Evolutionary conservation across 2,329 filamentous ascomycete species (phyloP).

Genomic region (Beauveria sp.): DNA sequence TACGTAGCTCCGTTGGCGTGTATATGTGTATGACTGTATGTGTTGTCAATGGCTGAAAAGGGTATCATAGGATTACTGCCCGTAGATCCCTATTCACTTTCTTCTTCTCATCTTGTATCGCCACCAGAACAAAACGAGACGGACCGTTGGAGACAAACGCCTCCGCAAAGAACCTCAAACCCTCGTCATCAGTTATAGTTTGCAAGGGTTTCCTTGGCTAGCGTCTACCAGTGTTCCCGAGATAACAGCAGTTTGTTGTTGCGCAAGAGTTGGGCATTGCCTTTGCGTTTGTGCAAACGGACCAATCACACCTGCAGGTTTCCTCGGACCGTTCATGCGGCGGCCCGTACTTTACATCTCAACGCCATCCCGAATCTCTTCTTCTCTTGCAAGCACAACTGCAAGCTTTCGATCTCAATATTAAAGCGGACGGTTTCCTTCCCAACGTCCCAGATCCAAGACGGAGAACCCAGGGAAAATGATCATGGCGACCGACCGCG

Average conservation of each 20-base stretch:
- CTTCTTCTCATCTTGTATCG: neutral
- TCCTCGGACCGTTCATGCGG: neutral
- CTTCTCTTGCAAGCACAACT: neutral
- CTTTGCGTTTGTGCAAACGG: constrained; percentile 3
- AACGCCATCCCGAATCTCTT: neutral
- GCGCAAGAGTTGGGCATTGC: neutral
- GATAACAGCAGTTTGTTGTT: neutral
- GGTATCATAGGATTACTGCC: neutral
- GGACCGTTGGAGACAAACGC: neutral
- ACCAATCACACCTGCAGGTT: neutral
- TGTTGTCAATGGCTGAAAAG: neutral
- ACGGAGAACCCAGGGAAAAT: neutral
- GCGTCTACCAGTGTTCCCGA: neutral
- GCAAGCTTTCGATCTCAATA: neutral
- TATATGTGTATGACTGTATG: neutral
- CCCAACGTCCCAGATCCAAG: neutral
- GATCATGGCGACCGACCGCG: neutral
- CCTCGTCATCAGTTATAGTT: neutral
- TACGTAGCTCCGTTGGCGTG: neutral
- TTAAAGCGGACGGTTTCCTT: too few relatives aligned
- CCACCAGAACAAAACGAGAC: neutral
- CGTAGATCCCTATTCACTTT: neutral
- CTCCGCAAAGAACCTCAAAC: neutral
- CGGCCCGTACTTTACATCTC: neutral
- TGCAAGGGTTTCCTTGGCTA: neutral